These are phyloP conservation scores for Pythium rhizo-oryzae DNA, from an alignment of 352 stramenopile genomes.

Conservation along the genomic window DNA sequence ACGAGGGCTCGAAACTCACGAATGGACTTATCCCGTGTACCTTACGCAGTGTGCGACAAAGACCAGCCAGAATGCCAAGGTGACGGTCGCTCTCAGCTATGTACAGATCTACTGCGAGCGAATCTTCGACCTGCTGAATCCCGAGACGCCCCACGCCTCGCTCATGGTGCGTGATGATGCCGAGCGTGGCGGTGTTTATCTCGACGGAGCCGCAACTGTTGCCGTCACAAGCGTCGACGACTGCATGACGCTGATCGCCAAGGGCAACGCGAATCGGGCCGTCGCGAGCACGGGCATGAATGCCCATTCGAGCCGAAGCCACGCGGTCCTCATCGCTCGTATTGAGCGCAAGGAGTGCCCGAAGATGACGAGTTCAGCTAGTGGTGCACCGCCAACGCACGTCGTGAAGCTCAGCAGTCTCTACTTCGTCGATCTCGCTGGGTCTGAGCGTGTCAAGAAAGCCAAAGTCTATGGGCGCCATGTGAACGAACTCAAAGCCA, in stretches of 20 bases:
- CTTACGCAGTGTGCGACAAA: constrained; percentile 31
- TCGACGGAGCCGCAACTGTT: constrained; percentile 55
- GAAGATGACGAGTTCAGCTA: constrained; percentile 7
- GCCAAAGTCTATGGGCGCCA: constrained; percentile 53
- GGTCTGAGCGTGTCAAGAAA: constrained; percentile 78
- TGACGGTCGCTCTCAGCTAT: constrained; percentile 64
- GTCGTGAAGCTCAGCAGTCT: constrained; percentile 60
- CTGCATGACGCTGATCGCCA: constrained; percentile 48
- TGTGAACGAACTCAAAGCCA: constrained; percentile 68
- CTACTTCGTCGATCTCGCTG: constrained; percentile 70
- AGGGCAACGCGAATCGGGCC: constrained; percentile 67
- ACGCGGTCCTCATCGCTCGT: constrained; percentile 86
- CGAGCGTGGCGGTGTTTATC: constrained; percentile 57
- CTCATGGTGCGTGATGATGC: constrained; percentile 69
- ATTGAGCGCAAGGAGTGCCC: constrained; percentile 71
- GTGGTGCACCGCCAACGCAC: constrained; percentile 26
- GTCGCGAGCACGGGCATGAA: constrained; percentile 90
- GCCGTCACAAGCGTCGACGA: constrained; percentile 46
- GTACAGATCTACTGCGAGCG: constrained; percentile 85
- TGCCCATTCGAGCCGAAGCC: constrained; percentile 80
- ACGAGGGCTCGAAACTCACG: not conserved
- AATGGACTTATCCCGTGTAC: not conserved
- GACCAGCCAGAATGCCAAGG: constrained; percentile 35
- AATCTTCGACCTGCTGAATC: constrained; percentile 70
- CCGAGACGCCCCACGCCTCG: constrained; percentile 37